Conservation (phyloP, 495 filamentous ascomycete species). For the Aspergillus bridgeri region DNA sequence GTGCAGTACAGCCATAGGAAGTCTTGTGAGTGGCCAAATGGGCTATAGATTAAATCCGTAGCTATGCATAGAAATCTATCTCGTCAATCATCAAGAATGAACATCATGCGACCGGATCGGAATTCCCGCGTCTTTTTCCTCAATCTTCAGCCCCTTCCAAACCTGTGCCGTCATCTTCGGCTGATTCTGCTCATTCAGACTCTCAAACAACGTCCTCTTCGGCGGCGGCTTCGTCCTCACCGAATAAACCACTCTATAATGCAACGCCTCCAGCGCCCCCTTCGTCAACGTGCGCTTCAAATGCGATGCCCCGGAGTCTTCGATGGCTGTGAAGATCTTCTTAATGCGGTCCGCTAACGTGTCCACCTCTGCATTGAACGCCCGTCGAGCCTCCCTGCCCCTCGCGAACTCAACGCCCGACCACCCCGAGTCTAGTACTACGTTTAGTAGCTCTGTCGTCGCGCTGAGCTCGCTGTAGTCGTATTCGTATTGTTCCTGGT, state of each 20-base stretch:
- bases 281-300: conserved; percentile 72
- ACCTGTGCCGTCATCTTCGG: not conserved
- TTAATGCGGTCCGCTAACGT: conserved; percentile 59
- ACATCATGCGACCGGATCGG: conserved; percentile 8
- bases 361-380: conserved; percentile 71
- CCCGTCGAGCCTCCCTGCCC: conserved; percentile 36
- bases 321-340: conserved; percentile 64
- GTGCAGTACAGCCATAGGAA: too few relatives aligned
- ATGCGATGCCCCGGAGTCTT: conserved; percentile 68
- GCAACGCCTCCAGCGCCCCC: conserved; percentile 63
- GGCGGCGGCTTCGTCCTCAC: conserved; percentile 64
- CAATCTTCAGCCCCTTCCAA: conserved; percentile 13
- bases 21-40: too few relatives aligned
- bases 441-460: conserved; percentile 62
- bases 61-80: too few relatives aligned
- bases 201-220: conserved; percentile 56
- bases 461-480: conserved; percentile 67
- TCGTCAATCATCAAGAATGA: conserved; percentile 1
- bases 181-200: not conserved
- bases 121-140: conserved; percentile 15
- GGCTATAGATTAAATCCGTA: not conserved
- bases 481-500: conserved; percentile 33
- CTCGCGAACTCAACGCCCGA: conserved; percentile 25
- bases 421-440: conserved; percentile 66
- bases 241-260: conserved; percentile 65